Percentiles rank a stretch among this genome's conserved stretches.
These are phyloP conservation scores for Dothiorella sarmentorum DNA, from an alignment of 2,329 filamentous ascomycete species.

Conservation along the genomic window DNA sequence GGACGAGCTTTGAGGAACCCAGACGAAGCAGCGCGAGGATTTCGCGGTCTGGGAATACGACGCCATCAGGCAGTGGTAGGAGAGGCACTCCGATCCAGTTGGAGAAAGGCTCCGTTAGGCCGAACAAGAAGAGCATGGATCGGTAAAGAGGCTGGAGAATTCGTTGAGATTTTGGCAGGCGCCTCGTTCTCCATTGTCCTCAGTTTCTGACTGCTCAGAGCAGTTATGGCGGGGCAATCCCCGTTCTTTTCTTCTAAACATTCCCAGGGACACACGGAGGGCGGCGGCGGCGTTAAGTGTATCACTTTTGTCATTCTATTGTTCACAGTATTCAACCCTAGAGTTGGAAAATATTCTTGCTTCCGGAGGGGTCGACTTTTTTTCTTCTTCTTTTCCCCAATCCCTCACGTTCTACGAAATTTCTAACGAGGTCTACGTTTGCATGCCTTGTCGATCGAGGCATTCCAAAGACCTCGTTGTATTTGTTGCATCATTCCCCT, in stretches of 20 bases:
- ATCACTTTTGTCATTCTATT: slow-evolving; percentile 1
- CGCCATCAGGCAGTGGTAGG: slow-evolving; percentile 8
- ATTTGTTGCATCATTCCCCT: not conserved
- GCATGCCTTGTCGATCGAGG: slow-evolving; percentile 11
- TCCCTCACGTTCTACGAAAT: slow-evolving; percentile 13
- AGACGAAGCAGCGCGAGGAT: not conserved
- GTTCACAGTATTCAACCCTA: not conserved
- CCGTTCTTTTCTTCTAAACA: not conserved
- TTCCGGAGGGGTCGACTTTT: not conserved
- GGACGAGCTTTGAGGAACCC: slow-evolving; percentile 33
- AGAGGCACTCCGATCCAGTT: slow-evolving; percentile 11
- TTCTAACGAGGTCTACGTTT: slow-evolving; percentile 4
- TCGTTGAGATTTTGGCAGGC: not conserved
- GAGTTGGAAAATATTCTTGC: not conserved
- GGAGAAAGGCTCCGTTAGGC: slow-evolving; percentile 2
- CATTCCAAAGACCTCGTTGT: not conserved
- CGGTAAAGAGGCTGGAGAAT: not conserved
- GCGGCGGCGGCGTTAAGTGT: slow-evolving; percentile 2
- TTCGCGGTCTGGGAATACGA: slow-evolving; percentile 8
- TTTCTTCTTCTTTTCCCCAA: not conserved
- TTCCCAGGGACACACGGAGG: not conserved
- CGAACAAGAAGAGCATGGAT: slow-evolving; percentile 18
- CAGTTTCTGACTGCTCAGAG: not conserved
- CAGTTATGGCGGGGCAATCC: not conserved
- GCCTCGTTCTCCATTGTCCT: not conserved